Conservation (phyloP, 1,139 yeast species). For the Protomyces pachydermus region DNA sequence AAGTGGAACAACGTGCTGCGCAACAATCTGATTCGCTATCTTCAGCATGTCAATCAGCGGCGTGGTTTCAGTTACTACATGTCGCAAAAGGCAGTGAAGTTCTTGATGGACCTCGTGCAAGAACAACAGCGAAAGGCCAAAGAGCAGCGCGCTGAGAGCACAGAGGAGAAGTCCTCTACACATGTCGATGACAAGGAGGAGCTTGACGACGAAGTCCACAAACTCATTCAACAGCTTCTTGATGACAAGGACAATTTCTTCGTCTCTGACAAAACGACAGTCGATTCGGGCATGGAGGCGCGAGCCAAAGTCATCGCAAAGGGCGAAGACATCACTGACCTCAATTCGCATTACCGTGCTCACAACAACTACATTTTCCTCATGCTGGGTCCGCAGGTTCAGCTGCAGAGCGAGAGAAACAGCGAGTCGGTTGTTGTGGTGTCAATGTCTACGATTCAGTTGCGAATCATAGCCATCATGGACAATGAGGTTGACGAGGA, state of each 20-base stretch:
- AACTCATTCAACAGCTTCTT: constrained; percentile 30
- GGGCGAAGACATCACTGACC: constrained; percentile 1
- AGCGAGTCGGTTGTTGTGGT: constrained; percentile 63
- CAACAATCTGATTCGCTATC: constrained; percentile 57
- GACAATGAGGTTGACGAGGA: constrained; percentile 48
- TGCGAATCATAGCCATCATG: constrained; percentile 58
- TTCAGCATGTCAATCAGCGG: constrained; percentile 56
- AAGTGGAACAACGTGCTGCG: constrained; percentile 73
- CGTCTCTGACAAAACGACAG: constrained; percentile 27
- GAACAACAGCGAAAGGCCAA: constrained; percentile 29
- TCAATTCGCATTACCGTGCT: constrained; percentile 45
- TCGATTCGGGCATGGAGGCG: background rate
- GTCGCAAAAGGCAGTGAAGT: constrained; percentile 66
- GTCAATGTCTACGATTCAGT: constrained; percentile 66
- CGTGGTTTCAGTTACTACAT: constrained; percentile 56
- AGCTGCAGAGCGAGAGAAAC: constrained; percentile 62
- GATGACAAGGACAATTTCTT: constrained; percentile 30
- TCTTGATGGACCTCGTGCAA: constrained; percentile 52
- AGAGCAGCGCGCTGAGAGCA: constrained; percentile 27
- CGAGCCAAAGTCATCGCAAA: background rate
- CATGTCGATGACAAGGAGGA: constrained; percentile 5
- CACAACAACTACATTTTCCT: constrained; percentile 65
- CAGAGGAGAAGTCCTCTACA: background rate
- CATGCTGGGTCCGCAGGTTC: constrained; percentile 80
- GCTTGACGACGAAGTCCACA: constrained; percentile 28